phyloP scores from a whole-genome alignment of 176 grass and related monocot genomes.

The Canna indica region DNA sequence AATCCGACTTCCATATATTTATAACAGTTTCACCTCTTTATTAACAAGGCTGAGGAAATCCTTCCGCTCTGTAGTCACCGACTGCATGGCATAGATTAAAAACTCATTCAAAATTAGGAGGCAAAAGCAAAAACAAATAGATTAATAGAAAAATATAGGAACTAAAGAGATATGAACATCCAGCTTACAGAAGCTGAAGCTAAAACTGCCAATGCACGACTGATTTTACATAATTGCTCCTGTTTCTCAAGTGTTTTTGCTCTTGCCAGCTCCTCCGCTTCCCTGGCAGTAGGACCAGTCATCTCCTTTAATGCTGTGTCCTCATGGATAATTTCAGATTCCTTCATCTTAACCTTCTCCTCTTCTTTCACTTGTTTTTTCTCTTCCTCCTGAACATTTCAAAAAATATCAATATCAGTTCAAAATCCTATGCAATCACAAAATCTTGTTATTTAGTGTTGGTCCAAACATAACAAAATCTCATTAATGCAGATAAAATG shows the following conservation, averaged over 20 bases:
- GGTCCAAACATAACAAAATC: neutral
- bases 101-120: slow-evolving; percentile 15
- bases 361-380: slow-evolving; percentile 80
- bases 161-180: slow-evolving; percentile 10
- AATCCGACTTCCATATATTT: slow-evolving; percentile 6
- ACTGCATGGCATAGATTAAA: slow-evolving; percentile 43
- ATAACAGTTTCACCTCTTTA: slow-evolving; percentile 57
- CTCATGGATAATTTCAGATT: slow-evolving; percentile 30
- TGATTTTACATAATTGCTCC: slow-evolving; percentile 67
- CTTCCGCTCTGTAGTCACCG: slow-evolving; percentile 72
- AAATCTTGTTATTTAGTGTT: neutral
- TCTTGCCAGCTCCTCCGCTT: slow-evolving; percentile 53
- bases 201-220: slow-evolving; percentile 64
- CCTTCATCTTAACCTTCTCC: slow-evolving; percentile 36
- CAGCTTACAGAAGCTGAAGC: slow-evolving; percentile 89
- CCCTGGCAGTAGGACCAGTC: slow-evolving; percentile 56
- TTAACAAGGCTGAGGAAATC: slow-evolving; percentile 91
- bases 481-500: no score
- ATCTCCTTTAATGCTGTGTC: slow-evolving; percentile 89
- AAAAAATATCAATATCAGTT: neutral
- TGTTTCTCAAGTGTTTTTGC: slow-evolving; percentile 48
- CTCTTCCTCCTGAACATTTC: slow-evolving; percentile 57
- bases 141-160: slow-evolving; percentile 13
- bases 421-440: neutral
- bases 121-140: neutral